A percentile compares a stretch with the other conserved stretches of the same genome.
Conservation (phyloP, 306 rosid species). For the Albizia julibrissin region DNA sequence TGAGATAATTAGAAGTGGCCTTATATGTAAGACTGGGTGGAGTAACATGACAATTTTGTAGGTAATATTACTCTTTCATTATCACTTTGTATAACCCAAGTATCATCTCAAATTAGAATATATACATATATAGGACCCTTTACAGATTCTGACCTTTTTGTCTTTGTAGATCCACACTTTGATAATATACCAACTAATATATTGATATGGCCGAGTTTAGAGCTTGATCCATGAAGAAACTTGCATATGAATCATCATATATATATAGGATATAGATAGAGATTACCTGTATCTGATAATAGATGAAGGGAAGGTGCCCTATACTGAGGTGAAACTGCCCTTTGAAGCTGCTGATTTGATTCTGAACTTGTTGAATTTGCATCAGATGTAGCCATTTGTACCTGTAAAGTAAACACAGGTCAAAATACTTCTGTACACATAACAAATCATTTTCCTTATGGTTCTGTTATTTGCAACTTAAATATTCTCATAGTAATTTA, state of each 20-base stretch:
- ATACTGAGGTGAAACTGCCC: too few relatives aligned
- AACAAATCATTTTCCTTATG: not conserved
- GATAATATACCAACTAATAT: not conserved
- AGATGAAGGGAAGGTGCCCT: slow-evolving; percentile 35
- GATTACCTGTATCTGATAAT: slow-evolving; percentile 29
- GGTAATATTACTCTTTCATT: not conserved
- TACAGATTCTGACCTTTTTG: not conserved
- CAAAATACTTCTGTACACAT: not conserved
- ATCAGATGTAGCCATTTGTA: not conserved
- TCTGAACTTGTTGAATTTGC: not conserved
- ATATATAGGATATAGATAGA: not conserved
- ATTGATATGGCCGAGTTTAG: not conserved
- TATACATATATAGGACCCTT: not conserved
- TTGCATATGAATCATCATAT: not conserved
- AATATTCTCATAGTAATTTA: not conserved
- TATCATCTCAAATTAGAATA: not conserved
- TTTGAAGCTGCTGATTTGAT: not conserved
- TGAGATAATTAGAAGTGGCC: too few relatives aligned
- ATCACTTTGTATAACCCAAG: not conserved
- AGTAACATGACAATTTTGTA: not conserved
- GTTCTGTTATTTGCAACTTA: not conserved
- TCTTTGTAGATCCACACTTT: not conserved
- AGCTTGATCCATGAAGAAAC: not conserved
- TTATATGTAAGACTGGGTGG: too few relatives aligned
- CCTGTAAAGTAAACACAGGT: slow-evolving; percentile 1